Base-by-base conservation (phyloP, 2,329 filamentous ascomycete species). In the Aspergillus fumigatus region DNA sequence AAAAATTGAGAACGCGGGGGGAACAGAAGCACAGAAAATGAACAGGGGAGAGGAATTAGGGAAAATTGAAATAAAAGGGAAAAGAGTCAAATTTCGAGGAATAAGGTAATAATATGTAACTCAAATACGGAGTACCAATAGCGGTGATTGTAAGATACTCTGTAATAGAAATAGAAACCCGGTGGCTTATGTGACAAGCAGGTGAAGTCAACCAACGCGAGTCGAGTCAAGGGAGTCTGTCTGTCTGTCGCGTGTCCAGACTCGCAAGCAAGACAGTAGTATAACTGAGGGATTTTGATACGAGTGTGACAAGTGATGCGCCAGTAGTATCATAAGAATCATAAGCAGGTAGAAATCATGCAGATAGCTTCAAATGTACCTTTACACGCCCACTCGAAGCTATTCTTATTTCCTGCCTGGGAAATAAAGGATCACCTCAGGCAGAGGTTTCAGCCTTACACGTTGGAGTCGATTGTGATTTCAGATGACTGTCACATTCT, bases 11-110 rank as follows among this genome's bases (percentile, higher is more conserved):
- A 17, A 6, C 23, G 56, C 53, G 56, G 56, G 53, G 49, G 49
- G 40, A 50, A 55, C 51, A 45, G 50, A 58, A 55, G 56, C 56
- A 53, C 52, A 49, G 56, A 50, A 51, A 48, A 10, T 47, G 26
- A 23, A 54, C n/a, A 41, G 43, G 47, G 11, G 50, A 48, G 19
- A 32, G 56, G 35, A n/a, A 40, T n/a, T 17, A 50, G n/a, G 27
- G 14, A 11, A 47, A 50, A 23, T 26, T 32, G 50, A n/a, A 3
- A 35, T 14, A 19, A 19, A 1, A 21, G 21, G 9, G 26, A 50
- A 50, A 50, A 50, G 21, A n/a, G 26, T 17, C 23, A 21, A 43
- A 19, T 19, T 47, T 47, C 21, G 14, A 47, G 23, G 21, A 6
- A 25, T 10, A 47, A 47, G 14, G 27, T 29, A 29, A 29, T 11